Evolutionary conservation across 176 grass and related monocot species (phyloP).

Genomic region (Carex scoparia): DNA sequence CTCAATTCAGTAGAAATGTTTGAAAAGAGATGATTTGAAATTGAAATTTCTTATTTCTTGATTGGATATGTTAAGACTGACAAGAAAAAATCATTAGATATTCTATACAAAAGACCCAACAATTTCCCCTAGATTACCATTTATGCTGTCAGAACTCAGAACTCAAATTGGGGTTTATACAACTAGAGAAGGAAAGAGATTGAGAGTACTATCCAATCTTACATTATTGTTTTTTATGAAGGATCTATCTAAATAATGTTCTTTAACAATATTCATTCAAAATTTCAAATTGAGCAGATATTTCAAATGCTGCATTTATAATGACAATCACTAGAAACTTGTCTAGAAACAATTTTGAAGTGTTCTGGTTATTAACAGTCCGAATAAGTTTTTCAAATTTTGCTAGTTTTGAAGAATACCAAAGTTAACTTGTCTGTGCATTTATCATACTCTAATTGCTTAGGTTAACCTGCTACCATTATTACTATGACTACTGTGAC

Average conservation of each 20-base stretch:
- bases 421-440: neutral
- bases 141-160: neutral
- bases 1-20: neutral
- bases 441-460: neutral
- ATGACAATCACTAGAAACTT: neutral
- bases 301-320: neutral
- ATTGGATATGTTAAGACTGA: neutral
- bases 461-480: neutral
- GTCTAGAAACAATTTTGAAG: neutral
- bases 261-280: neutral
- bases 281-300: neutral
- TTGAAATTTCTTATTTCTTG: neutral
- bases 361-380: neutral
- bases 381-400: neutral
- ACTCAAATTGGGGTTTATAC: neutral
- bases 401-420: neutral
- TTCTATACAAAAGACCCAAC: slow-evolving; percentile 8
- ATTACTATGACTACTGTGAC: neutral
- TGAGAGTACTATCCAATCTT: neutral
- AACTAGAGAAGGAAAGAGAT: too few species aligned
- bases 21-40: neutral
- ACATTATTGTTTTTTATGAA: neutral
- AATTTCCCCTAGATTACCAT: neutral
- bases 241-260: neutral
- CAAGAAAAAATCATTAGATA: neutral